Base-by-base conservation (phyloP, 129 eudicot genomes). In the Erigeron canadensis region DNA sequence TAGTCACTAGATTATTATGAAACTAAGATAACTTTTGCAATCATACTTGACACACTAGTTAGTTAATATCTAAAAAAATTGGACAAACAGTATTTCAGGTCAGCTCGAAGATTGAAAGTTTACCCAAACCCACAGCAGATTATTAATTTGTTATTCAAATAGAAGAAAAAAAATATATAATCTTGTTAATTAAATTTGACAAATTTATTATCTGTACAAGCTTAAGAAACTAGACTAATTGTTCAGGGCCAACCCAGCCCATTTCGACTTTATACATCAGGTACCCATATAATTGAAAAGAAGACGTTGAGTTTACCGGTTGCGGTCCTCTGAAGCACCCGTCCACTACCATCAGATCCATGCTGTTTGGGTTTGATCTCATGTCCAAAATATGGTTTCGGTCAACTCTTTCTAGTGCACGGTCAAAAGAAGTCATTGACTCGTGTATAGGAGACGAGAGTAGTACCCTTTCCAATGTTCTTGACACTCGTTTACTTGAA, bases 381-480 rank as follows among this genome's bases (percentile, higher is more conserved):
- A 43, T 34, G 10, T 58, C 23, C 34, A 47, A 19, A 17, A 74
- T 68, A 23, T 68, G 15, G 73, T 68, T 53, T 2, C 28, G 70
- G 45, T 11, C 37, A 15, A 16, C n/a, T 55, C n/a, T 43, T 8
- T 66, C 83, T 34, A 53, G 23, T 65, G 56, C 77, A 8, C 80
- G 71, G 42, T 63, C 57, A 58, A 63, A 72, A 70, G 59, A 43
- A 66, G 63, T 65, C 81, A 53, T 64, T 4, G 76, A 77, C 63
- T 80, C 86, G 44, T 69, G 84, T 66, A 66, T 63, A 5, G 85
- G 90, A 22, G 79, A 84, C 2, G 74, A 59, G 40, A 82, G 83
- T 10, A 84, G 86, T 39, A 86, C 51, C 80, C 83, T 62, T 22
- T 77, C 83, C 70, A 86, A 81, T 13, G 84, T 86, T 79, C 75